These are phyloP conservation scores for Colletotrichum sublineola DNA, from an alignment of 2,329 filamentous ascomycete genomes.

Conservation along the genomic window DNA sequence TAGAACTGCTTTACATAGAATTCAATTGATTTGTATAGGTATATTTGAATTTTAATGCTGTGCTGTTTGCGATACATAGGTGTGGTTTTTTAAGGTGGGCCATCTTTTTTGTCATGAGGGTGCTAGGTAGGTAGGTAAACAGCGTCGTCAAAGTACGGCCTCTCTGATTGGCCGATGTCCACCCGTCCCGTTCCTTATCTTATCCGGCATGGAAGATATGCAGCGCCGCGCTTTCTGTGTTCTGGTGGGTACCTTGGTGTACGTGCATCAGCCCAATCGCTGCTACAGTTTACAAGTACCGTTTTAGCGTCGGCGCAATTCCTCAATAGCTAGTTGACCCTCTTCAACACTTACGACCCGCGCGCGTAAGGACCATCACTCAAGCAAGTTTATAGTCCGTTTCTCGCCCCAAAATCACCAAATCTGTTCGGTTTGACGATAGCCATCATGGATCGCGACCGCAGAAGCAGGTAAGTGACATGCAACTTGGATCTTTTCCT, in stretches of 20 bases:
- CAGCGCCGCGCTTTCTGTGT: slow-evolving; percentile 5
- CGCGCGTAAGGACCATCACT: slow-evolving; percentile 22
- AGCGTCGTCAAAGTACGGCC: neutral
- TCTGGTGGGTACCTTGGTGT: slow-evolving; percentile 15
- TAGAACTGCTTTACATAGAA: too few relatives aligned
- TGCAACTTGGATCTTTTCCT: neutral
- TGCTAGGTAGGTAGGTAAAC: neutral
- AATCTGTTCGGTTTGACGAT: neutral
- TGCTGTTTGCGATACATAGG: too few relatives aligned
- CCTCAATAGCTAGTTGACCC: neutral
- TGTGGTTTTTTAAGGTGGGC: too few relatives aligned
- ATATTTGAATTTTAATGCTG: too few relatives aligned
- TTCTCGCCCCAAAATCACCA: neutral
- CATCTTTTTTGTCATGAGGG: too few relatives aligned
- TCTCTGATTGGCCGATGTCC: slow-evolving; percentile 1
- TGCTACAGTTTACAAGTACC: slow-evolving; percentile 26
- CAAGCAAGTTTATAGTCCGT: slow-evolving; percentile 1
- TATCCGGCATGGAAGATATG: slow-evolving; percentile 16
- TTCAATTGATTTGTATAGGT: too few relatives aligned
- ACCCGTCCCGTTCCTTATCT: neutral
- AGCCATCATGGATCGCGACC: slow-evolving; percentile 54
- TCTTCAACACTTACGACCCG: slow-evolving; percentile 29
- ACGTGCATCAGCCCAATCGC: slow-evolving; percentile 10
- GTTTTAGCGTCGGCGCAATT: slow-evolving; percentile 27
- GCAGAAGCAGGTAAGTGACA: slow-evolving; percentile 52